Conservation (phyloP, 1,139 yeast genomes). For the Debaryomyces singareniensis region DNA sequence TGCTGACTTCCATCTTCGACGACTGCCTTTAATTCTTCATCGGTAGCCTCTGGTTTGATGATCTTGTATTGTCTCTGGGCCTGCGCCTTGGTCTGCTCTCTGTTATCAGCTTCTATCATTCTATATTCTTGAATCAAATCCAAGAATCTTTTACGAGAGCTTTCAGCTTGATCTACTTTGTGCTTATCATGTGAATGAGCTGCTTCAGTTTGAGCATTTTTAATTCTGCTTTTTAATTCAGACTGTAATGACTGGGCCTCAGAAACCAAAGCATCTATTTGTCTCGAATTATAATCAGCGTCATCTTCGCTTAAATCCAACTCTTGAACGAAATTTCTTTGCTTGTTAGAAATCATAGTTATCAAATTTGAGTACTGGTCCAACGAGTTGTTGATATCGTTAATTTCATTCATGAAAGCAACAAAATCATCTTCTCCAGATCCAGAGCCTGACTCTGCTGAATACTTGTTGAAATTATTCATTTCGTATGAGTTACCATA, state of each 20-base stretch:
- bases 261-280: conserved; percentile 68
- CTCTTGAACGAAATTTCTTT: conserved; percentile 77
- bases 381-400: conserved; percentile 72
- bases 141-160: conserved; percentile 79
- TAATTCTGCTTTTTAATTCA: conserved; percentile 68
- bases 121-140: conserved; percentile 82
- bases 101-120: conserved; percentile 78
- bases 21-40: conserved; percentile 76
- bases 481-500: conserved; percentile 29
- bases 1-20: conserved; percentile 84
- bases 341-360: conserved; percentile 74
- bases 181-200: conserved; percentile 68
- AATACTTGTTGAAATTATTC: conserved; percentile 25
- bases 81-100: conserved; percentile 77
- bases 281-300: conserved; percentile 63
- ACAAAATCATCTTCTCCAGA: conserved; percentile 54
- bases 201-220: conserved; percentile 59
- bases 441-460: conserved; percentile 10
- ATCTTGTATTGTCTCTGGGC: conserved; percentile 92
- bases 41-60: conserved; percentile 89
- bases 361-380: conserved; percentile 75
- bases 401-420: conserved; percentile 76
- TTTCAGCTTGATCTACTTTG: conserved; percentile 86
- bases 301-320: conserved; percentile 70
- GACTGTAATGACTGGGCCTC: conserved; percentile 79